phyloP scores from a whole-genome alignment of 768 basidiomycete species.

The Hemileccinum rubropunctum region DNA sequence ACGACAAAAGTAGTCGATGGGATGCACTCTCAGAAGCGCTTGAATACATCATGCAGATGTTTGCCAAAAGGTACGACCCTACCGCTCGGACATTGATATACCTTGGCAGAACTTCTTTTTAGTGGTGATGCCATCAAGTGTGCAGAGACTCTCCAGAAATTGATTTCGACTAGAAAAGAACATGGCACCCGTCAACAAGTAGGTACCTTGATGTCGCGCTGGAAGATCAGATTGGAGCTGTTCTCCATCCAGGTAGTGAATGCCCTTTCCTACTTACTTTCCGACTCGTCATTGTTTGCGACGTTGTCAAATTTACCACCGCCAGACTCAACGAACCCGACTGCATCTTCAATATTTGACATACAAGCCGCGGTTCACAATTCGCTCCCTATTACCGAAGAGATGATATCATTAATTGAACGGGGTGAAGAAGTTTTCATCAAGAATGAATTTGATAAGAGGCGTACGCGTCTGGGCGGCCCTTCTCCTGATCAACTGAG shows the following conservation, averaged over 20 bases:
- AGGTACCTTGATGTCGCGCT: constrained; percentile 6
- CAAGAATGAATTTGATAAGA: constrained; percentile 69
- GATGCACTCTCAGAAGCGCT: constrained; percentile 53
- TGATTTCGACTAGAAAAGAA: constrained; percentile 59
- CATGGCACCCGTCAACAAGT: constrained; percentile 64
- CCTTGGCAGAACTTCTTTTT: not conserved
- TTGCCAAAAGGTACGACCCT: constrained; percentile 52
- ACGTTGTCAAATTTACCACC: constrained; percentile 64
- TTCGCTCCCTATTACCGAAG: constrained; percentile 67
- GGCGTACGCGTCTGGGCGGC: constrained; percentile 74
- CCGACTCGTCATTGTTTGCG: constrained; percentile 62
- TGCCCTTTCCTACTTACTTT: constrained; percentile 68
- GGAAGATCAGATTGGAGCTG: not conserved
- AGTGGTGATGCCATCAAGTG: constrained; percentile 78
- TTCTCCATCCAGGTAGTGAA: constrained; percentile 52
- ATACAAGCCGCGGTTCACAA: constrained; percentile 66
- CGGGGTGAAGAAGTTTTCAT: constrained; percentile 54
- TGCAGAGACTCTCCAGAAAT: constrained; percentile 77
- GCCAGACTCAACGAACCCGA: constrained; percentile 76
- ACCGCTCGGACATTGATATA: not conserved
- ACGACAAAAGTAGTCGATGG: constrained; percentile 64
- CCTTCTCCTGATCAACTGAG: constrained; percentile 54
- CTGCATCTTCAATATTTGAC: constrained; percentile 52
- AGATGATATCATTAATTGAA: constrained; percentile 66
- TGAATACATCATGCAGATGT: constrained; percentile 53